Evolutionary conservation across 2,329 filamentous ascomycete genomes (phyloP), one percentile per base, ranked within the genome.

Genomic region (Fusarium sp.): DNA sequence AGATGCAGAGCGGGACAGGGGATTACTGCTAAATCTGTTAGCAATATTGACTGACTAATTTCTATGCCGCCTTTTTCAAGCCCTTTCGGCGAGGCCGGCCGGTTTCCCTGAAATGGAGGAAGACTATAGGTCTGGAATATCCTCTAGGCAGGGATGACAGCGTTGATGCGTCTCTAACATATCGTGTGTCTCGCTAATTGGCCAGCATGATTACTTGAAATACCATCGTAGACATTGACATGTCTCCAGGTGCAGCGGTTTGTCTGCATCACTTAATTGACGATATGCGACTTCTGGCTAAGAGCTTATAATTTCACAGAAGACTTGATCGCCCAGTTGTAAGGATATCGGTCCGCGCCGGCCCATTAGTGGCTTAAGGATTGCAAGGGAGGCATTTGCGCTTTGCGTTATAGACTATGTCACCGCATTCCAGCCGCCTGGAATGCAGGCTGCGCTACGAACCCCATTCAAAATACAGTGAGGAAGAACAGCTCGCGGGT

Each of bases 171-270:
- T 15, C 11, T 25, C 10, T 19, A 14, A 11, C 12, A 15, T 21
- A 5, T 27, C 3, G 19, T 46, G 18, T 27, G 9, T 27, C 12
- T 27, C 6, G 25, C 9, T 4, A 29, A 0, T 29, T 29, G 19
- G 19, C 19, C 9, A 29, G 25, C 21, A 27, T 21, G 19, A 16
- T 29, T 21, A 4, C 14, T 14, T 29, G 1, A 0, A 21, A 11
- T 8, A 3, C 7, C 9, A 46, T 21, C 14, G 19, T 16, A 10
- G 4, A 27, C 7, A 29, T 46, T 4, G 3, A 9, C 0, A 29
- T 29, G 9, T 21, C 12, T 29, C 9, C 9, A 8, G 9, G 16
- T 11, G 4, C 7, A 21, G 6, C 25, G 8, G 4, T 46, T 27
- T 27, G 14, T 10, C 14, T 29, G 2, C 4, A 21, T 21, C 3